Conservation (phyloP, 1,139 yeast species). For the Lodderomyces beijingensis region DNA sequence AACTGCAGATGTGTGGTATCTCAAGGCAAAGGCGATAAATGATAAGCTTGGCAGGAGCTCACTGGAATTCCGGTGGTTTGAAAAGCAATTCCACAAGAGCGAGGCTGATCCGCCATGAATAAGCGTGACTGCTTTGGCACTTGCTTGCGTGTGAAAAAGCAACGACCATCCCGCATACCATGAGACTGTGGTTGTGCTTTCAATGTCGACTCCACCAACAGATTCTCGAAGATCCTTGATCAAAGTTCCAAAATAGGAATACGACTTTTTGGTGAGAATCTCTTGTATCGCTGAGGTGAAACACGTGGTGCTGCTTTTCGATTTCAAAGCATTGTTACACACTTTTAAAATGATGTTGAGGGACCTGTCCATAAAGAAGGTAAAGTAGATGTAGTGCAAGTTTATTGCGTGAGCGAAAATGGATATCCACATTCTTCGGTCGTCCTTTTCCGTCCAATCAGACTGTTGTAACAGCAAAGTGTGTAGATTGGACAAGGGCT, state of each 20-base stretch:
- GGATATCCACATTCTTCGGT: slow-evolving; percentile 24
- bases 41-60: slow-evolving; percentile 26
- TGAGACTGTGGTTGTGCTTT: slow-evolving; percentile 36
- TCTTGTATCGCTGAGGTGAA: slow-evolving; percentile 29
- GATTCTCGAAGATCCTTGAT: slow-evolving; percentile 33
- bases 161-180: slow-evolving; percentile 36
- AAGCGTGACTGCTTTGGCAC: slow-evolving; percentile 29
- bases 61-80: slow-evolving; percentile 17
- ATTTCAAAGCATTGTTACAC: slow-evolving; percentile 12
- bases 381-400: slow-evolving; percentile 25
- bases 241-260: slow-evolving; percentile 30
- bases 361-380: slow-evolving; percentile 37
- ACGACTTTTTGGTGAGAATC: slow-evolving; percentile 31
- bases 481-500: neutral
- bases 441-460: slow-evolving; percentile 11
- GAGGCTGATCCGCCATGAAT: slow-evolving; percentile 36
- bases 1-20: slow-evolving; percentile 23
- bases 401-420: slow-evolving; percentile 25
- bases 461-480: slow-evolving; percentile 5
- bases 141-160: slow-evolving; percentile 30
- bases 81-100: slow-evolving; percentile 24
- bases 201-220: slow-evolving; percentile 27
- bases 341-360: slow-evolving; percentile 29
- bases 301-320: slow-evolving; percentile 15
- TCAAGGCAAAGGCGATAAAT: slow-evolving; percentile 23